Conservation (phyloP, 2,329 filamentous ascomycete genomes). For the Alternaria angustiovoidea region DNA sequence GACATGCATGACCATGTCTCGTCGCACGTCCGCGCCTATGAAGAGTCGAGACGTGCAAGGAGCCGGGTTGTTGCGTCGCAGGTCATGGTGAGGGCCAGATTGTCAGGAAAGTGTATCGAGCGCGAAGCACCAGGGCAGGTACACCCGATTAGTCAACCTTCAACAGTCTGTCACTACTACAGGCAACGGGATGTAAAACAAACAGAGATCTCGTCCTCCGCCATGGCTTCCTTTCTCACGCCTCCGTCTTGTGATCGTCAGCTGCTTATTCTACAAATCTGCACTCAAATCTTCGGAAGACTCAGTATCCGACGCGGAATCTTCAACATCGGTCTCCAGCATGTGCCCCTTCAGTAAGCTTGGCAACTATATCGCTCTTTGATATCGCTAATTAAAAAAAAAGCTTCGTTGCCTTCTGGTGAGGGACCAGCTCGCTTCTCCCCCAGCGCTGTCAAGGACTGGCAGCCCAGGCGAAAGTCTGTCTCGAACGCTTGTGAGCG, state of each 20-base stretch:
- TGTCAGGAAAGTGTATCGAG: slow-evolving; percentile 42
- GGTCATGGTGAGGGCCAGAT: slow-evolving; percentile 35
- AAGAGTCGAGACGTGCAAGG: slow-evolving; percentile 19
- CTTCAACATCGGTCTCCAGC: slow-evolving; percentile 27
- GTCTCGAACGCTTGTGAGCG: slow-evolving; percentile 51
- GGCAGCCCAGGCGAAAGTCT: slow-evolving; percentile 48
- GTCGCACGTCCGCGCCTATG: slow-evolving; percentile 31
- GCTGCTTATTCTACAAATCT: slow-evolving; percentile 24
- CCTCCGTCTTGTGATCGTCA: slow-evolving; percentile 30
- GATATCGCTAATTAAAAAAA: slow-evolving; percentile 19
- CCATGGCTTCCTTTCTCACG: slow-evolving; percentile 31
- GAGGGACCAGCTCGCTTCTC: slow-evolving; percentile 44
- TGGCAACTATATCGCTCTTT: slow-evolving; percentile 3
- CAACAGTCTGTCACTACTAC: slow-evolving; percentile 25
- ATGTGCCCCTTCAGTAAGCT: slow-evolving; percentile 50
- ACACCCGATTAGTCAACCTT: slow-evolving; percentile 39
- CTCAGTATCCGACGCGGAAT: slow-evolving; percentile 41
- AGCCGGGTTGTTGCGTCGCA: slow-evolving; percentile 33
- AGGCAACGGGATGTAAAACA: slow-evolving; percentile 46
- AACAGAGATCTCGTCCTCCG: slow-evolving; percentile 47
- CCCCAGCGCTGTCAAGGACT: slow-evolving; percentile 43
- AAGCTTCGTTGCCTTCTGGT: slow-evolving; percentile 41
- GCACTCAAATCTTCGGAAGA: slow-evolving; percentile 31
- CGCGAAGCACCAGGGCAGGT: slow-evolving; percentile 26
- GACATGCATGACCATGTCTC: slow-evolving; percentile 22